Evolutionary conservation across 306 rosid genomes (phyloP).

Genomic region (Mimosa bimucronata): DNA sequence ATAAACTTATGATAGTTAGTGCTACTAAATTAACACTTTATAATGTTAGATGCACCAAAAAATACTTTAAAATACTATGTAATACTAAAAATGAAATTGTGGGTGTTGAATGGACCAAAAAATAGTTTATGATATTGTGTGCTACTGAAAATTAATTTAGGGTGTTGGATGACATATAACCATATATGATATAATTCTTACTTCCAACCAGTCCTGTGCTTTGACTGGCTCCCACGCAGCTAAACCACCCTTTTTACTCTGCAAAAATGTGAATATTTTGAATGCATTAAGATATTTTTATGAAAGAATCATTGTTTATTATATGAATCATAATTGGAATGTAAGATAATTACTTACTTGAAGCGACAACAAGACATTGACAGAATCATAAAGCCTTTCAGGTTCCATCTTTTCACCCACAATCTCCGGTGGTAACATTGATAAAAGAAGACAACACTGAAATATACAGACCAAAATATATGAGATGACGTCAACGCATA

Average conservation of each 20-base stretch:
- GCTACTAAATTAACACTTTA: no score
- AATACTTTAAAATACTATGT: no score
- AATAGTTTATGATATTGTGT: no score
- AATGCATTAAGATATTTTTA: not conserved
- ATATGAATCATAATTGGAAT: not conserved
- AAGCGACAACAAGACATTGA: conserved; percentile 63
- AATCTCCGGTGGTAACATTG: conserved; percentile 59
- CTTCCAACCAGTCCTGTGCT: conserved; percentile 73
- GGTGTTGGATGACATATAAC: no score
- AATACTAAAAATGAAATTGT: no score
- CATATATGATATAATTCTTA: conserved; percentile 30
- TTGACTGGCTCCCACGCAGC: conserved; percentile 77
- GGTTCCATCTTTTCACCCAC: conserved; percentile 76
- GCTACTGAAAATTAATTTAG: no score
- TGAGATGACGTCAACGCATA: not conserved
- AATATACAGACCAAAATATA: not conserved
- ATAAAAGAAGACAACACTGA: conserved; percentile 70
- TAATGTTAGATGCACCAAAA: no score
- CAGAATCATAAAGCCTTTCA: conserved; percentile 60
- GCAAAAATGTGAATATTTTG: not conserved
- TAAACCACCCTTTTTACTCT: conserved; percentile 84
- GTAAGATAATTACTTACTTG: conserved; percentile 48
- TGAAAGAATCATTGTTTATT: not conserved
- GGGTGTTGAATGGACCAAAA: no score
- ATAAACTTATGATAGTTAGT: no score